A percentile compares a stretch with the other conserved stretches of the same genome.
phyloP scores from a whole-genome alignment of 768 basidiomycete genomes.

The Auriculariales sp. region DNA sequence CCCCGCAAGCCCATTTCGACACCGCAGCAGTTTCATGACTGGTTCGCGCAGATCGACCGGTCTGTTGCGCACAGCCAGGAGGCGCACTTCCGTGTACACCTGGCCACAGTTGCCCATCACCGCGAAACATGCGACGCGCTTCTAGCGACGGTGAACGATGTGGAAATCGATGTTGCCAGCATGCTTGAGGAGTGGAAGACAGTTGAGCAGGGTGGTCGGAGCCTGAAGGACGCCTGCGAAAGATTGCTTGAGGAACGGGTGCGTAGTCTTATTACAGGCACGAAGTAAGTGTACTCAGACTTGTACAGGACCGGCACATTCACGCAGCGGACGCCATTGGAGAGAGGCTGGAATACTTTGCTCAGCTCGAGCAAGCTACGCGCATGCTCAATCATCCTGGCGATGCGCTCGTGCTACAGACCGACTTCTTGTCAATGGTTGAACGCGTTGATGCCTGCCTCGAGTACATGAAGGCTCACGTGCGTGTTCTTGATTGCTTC shows the following conservation, averaged over 20 bases:
- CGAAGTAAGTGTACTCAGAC: neutral
- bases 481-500: slow-evolving; percentile 24
- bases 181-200: slow-evolving; percentile 79
- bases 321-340: slow-evolving; percentile 74
- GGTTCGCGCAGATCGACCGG: slow-evolving; percentile 80
- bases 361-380: slow-evolving; percentile 85
- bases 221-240: slow-evolving; percentile 84
- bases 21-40: slow-evolving; percentile 94
- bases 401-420: slow-evolving; percentile 76
- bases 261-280: slow-evolving; percentile 14
- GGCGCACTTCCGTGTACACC: slow-evolving; percentile 77
- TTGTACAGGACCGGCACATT: slow-evolving; percentile 53
- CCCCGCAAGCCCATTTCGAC: slow-evolving; percentile 72
- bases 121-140: slow-evolving; percentile 65
- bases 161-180: slow-evolving; percentile 56
- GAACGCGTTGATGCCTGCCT: slow-evolving; percentile 91
- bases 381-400: slow-evolving; percentile 91
- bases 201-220: slow-evolving; percentile 88
- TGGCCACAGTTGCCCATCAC: slow-evolving; percentile 61
- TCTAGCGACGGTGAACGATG: slow-evolving; percentile 52
- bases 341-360: slow-evolving; percentile 77
- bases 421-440: slow-evolving; percentile 92
- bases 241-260: slow-evolving; percentile 80
- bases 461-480: slow-evolving; percentile 75
- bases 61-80: slow-evolving; percentile 90